Conservation (phyloP, 495 filamentous ascomycete species). For the Penicillium pancosmium region DNA sequence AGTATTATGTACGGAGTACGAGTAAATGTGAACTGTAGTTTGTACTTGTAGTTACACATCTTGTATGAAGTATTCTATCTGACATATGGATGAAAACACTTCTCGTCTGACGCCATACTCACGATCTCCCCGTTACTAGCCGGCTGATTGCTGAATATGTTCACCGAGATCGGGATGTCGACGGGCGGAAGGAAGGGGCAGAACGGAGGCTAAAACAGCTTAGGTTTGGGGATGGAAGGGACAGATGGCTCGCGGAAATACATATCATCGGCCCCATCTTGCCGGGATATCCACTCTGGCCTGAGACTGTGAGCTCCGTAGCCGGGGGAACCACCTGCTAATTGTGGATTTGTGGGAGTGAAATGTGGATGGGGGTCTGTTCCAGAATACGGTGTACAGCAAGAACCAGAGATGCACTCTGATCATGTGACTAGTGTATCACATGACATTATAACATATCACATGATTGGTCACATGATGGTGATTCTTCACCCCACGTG, state of each 20-base stretch:
- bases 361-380: background rate
- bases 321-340: slow-evolving; percentile 14
- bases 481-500: background rate
- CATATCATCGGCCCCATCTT: slow-evolving; percentile 13
- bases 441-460: too few species aligned
- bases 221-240: background rate
- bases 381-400: background rate
- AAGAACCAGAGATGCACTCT: background rate
- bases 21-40: background rate
- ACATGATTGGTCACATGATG: background rate
- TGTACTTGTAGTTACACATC: background rate
- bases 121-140: slow-evolving; percentile 13
- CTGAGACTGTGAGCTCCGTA: slow-evolving; percentile 7
- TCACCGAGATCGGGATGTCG: slow-evolving; percentile 30
- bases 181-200: slow-evolving; percentile 19
- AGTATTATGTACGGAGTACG: background rate
- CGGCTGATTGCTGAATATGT: slow-evolving; percentile 24
- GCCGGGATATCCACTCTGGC: slow-evolving; percentile 15
- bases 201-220: slow-evolving; percentile 4
- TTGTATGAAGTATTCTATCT: background rate
- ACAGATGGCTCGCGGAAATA: background rate
- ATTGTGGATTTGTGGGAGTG: background rate
- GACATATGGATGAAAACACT: background rate
- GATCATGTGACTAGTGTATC: background rate
- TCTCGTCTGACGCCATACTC: background rate